Conservation (phyloP, 805 yeast genomes). For the Saccharomycopsis sp. region DNA sequence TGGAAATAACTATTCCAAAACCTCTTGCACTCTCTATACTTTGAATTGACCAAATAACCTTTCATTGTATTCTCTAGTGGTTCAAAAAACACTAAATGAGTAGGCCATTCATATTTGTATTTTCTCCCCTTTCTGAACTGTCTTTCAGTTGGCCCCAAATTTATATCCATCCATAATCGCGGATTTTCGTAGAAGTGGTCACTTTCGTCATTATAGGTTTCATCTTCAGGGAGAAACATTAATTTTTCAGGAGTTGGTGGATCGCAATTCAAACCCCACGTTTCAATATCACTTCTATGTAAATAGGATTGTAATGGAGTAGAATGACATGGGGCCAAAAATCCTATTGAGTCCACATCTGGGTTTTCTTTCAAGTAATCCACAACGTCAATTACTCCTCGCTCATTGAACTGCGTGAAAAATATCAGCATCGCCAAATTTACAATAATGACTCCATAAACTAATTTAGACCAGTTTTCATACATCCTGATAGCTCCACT, state of each 20-base stretch:
- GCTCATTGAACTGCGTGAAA: constrained; percentile 68
- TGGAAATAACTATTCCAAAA: constrained; percentile 77
- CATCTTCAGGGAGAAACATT: too few relatives aligned
- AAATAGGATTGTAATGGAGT: constrained; percentile 90
- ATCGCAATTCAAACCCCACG: constrained; percentile 85
- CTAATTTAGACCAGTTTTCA: constrained; percentile 5
- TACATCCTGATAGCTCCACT: constrained; percentile 27
- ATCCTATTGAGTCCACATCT: constrained; percentile 53
- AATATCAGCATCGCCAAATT: constrained; percentile 41
- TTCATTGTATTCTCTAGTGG: constrained; percentile 44
- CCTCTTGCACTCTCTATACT: constrained; percentile 42
- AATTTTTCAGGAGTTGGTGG: constrained; percentile 81
- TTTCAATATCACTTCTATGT: constrained; percentile 44
- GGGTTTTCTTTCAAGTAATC: constrained; percentile 39
- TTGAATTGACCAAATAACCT: constrained; percentile 33
- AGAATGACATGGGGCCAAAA: constrained; percentile 93
- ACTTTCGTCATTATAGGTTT: constrained; percentile 72
- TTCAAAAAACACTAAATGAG: constrained; percentile 66
- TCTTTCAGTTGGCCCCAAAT: constrained; percentile 40
- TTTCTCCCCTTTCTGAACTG: constrained; percentile 24
- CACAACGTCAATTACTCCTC: constrained; percentile 74
- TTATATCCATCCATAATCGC: constrained; percentile 40
- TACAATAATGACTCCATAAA: constrained; percentile 25
- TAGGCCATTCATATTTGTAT: constrained; percentile 55
- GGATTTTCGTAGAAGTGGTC: constrained; percentile 76